Base-by-base conservation (phyloP, 2,329 filamentous ascomycete genomes). In the Pseudodiploospora longispora region DNA sequence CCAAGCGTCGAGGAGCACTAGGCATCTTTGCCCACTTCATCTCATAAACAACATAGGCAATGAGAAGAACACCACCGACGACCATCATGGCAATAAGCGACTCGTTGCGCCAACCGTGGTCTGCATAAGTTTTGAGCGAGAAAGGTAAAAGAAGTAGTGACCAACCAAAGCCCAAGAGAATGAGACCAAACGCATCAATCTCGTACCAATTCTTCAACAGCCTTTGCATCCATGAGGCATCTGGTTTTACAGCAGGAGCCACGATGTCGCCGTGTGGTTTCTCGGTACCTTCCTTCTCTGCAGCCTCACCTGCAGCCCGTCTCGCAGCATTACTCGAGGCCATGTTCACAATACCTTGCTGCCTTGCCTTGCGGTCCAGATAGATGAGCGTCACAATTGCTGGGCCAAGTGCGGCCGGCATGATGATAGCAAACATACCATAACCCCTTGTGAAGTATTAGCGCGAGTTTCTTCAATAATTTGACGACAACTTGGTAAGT, bases 131-230 rank as follows among this genome's bases (percentile, higher is more conserved):
- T 40, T 65, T 64, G 12, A 87, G 69, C 6, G 71, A 82, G 60
- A 88, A 78, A 0, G 83, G 81, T 3, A 88, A 71, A n/a, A 87
- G 66, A 52, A 87, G 76, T 7, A 85, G 61, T 1, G 69, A 65
- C 46, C 74, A 71, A 0, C 72, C 73, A 30, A 64, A 67, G 19
- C 64, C 67, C 31, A 77, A 66, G 1, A 77, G 58, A 10, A 71
- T 39, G 2, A 70, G 58, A 3, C 74, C 74, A 38, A 58, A 50
- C 1, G 57, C 54, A 38, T 60, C 57, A 35, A 59, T 59, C 37
- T 59, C 58, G 32, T 75, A 63, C 10, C 71, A 57, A 54, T 80
- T 78, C 10, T 45, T 46, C 33, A 46, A 42, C 37, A 57, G 30
- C 33, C 54, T 46, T 31, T 50, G 41, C 2, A 31, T 38, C 58